Conservation (phyloP, 1,284 basidiomycete genomes). For the Pyrrhoderma noxium region DNA sequence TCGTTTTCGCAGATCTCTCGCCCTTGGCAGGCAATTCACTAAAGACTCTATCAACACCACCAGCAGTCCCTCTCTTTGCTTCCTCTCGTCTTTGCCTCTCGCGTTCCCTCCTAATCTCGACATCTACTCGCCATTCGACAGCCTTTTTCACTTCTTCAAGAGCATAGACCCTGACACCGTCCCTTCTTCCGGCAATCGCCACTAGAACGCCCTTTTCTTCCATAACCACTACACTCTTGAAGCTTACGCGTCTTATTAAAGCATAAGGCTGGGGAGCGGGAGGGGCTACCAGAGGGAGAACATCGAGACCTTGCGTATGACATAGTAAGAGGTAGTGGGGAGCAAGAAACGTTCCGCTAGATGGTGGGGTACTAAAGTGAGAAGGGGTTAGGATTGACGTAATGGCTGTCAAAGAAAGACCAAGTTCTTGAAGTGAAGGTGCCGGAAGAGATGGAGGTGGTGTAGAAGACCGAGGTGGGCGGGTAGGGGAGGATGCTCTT, state of each 20-base stretch:
- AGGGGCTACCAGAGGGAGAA: constrained; percentile 63
- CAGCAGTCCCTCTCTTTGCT: constrained; percentile 40
- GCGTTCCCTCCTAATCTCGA: constrained; percentile 65
- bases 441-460: constrained; percentile 65
- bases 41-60: constrained; percentile 23
- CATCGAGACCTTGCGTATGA: constrained; percentile 75
- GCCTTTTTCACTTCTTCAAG: constrained; percentile 75
- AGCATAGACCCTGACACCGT: constrained; percentile 78
- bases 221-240: constrained; percentile 82
- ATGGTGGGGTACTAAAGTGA: constrained; percentile 68
- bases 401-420: constrained; percentile 57
- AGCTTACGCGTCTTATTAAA: constrained; percentile 67
- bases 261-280: constrained; percentile 70
- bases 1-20: constrained; percentile 7
- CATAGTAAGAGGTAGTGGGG: constrained; percentile 78
- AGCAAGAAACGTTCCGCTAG: constrained; percentile 66
- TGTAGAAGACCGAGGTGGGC: constrained; percentile 44
- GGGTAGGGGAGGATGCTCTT: constrained; percentile 41
- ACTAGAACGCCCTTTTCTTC: constrained; percentile 79
- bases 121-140: constrained; percentile 77
- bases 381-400: constrained; percentile 63
- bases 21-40: constrained; percentile 21
- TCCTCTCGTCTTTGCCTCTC: constrained; percentile 61
- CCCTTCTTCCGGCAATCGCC: constrained; percentile 73
- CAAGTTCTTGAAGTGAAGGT: constrained; percentile 67